A percentile compares a stretch with the other conserved stretches of the same genome.
phyloP scores from a whole-genome alignment of 345 rosid species.

The Rhodomyrtus tomentosa region DNA sequence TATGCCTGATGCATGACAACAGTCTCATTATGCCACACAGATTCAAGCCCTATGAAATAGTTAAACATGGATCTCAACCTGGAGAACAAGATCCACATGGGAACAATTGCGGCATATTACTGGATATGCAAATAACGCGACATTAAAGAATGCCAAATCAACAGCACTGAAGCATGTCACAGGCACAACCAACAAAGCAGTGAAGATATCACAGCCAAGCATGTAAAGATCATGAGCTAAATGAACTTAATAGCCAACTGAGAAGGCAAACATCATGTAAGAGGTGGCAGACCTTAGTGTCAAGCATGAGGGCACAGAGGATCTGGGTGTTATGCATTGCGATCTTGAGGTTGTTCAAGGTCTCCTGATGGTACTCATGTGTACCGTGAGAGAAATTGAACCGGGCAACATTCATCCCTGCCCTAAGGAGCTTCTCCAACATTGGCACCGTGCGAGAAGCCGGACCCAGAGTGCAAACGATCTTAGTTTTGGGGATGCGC shows the following conservation, averaged over 20 bases:
- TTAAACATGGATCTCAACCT: not conserved
- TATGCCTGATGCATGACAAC: not conserved
- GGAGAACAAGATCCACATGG: not conserved
- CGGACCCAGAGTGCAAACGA: conserved; percentile 91
- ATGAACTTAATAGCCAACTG: not conserved
- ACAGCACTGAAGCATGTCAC: not conserved
- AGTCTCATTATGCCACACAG: not conserved
- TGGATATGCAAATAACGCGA: not conserved
- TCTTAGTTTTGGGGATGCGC: conserved; percentile 75
- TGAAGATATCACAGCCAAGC: not conserved
- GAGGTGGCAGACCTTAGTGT: conserved; percentile 40
- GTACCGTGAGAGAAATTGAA: conserved; percentile 99
- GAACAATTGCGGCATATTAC: not conserved
- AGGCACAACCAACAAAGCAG: not conserved
- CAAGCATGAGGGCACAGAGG: conserved; percentile 73
- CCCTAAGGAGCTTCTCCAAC: conserved; percentile 81
- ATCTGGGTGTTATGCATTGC: conserved; percentile 64
- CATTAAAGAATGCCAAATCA: not conserved
- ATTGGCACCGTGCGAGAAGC: conserved; percentile 75
- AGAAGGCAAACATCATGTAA: not conserved
- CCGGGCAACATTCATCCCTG: conserved; percentile 97
- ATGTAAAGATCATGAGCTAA: not conserved
- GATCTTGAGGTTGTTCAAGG: conserved; percentile 59
- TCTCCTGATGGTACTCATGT: conserved; percentile 84
- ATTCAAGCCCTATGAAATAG: not conserved